phyloP scores from a whole-genome alignment of 2,329 filamentous ascomycete genomes.

The Fusarium concolor region DNA sequence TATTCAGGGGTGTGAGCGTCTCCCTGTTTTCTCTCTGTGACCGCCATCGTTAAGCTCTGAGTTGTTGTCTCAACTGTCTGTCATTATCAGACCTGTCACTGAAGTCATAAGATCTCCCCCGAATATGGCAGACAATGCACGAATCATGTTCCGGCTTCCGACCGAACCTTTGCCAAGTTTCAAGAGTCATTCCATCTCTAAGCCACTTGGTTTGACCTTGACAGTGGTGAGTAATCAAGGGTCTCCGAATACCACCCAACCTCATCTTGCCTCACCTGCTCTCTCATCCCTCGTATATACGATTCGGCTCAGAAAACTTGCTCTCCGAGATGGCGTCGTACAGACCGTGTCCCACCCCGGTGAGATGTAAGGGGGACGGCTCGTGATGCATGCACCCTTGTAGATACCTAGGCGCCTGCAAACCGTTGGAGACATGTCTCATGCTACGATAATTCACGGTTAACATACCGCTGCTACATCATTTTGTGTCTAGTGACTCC shows the following conservation, averaged over 20 bases:
- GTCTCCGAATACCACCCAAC: not conserved
- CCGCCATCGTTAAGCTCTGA: not conserved
- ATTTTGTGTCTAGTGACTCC: constrained; percentile 3
- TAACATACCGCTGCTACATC: not conserved
- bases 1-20: not conserved
- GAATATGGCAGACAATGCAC: not conserved
- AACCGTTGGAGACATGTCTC: not conserved
- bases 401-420: not conserved
- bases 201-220: too few relatives aligned
- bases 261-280: constrained; percentile 2
- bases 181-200: not conserved
- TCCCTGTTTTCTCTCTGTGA: not conserved
- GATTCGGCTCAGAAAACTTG: not conserved
- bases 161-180: not conserved
- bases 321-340: constrained; percentile 9
- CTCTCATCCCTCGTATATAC: not conserved
- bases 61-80: not conserved
- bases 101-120: too few relatives aligned
- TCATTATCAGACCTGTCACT: too few relatives aligned
- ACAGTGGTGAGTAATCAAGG: not conserved
- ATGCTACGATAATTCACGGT: constrained; percentile 3
- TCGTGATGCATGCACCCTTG: constrained; percentile 7
- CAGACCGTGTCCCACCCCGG: constrained; percentile 23
- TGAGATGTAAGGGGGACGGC: constrained; percentile 15
- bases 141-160: not conserved